A percentile compares a stretch with the other conserved stretches of the same genome.
These are phyloP conservation scores for Suhomyces wounanorum DNA, from an alignment of 1,139 yeast species.

Conservation along the genomic window DNA sequence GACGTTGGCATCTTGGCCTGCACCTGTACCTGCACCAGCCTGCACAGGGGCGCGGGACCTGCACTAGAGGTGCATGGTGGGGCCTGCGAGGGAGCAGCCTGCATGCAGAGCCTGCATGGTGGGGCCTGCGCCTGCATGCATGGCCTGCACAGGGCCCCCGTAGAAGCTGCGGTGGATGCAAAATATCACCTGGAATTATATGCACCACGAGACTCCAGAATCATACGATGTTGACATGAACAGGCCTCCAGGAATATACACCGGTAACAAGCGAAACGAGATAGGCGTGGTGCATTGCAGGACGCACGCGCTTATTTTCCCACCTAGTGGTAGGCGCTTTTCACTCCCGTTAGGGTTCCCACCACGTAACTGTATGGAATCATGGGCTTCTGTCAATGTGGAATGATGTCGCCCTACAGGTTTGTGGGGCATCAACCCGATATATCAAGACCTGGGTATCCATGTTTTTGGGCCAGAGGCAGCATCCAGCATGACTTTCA, in stretches of 20 bases:
- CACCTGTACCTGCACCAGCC: background rate
- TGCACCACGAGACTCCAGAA: slow-evolving; percentile 5
- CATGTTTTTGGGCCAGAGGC: slow-evolving; percentile 1
- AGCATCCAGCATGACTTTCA: slow-evolving; percentile 29
- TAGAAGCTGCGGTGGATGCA: slow-evolving; percentile 9
- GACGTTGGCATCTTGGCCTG: background rate
- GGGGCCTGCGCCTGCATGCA: background rate
- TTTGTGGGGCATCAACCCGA: slow-evolving; percentile 7
- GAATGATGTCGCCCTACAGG: slow-evolving; percentile 4
- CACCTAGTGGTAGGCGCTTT: background rate
- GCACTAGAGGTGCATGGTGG: background rate
- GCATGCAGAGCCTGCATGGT: background rate
- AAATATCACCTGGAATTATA: slow-evolving; percentile 1
- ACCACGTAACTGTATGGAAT: slow-evolving; percentile 3
- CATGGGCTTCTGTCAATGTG: slow-evolving; percentile 5
- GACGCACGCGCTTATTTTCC: slow-evolving; percentile 1
- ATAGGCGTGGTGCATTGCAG: slow-evolving; percentile 5
- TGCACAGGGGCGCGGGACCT: background rate
- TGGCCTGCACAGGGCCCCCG: background rate
- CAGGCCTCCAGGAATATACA: background rate
- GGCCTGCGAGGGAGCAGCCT: background rate
- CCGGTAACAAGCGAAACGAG: slow-evolving; percentile 4
- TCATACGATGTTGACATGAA: slow-evolving; percentile 10
- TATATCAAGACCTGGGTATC: slow-evolving; percentile 1
- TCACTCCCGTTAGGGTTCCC: background rate